Evolutionary conservation across 2,329 filamentous ascomycete species (phyloP), one percentile per base, ranked within the genome.

Genomic region (Microdochium paspali): DNA sequence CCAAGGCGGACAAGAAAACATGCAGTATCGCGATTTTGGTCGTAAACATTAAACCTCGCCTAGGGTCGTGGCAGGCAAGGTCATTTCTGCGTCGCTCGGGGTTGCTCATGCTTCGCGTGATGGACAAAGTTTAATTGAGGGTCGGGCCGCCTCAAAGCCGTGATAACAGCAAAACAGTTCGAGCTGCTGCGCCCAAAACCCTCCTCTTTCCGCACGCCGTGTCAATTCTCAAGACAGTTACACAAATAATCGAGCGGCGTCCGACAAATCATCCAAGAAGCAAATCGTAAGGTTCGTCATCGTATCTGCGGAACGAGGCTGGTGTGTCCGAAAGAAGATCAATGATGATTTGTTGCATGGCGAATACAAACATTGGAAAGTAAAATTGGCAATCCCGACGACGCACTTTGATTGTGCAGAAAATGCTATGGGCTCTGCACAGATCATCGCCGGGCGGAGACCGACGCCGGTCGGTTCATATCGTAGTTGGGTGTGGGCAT

Each of bases 401-500:
- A 30, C 35, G 49, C 47, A 56, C 54, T 48, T 58, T 51, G 45
- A 50, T 46, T 51, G 49, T 45, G 49, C 53, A 35, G 50, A 13
- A n/a, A 30, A 24, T 20, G 7, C 2, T 42, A 7, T n/a, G 25
- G 42, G 21, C 18, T 26, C 23, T 40, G 43, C 12, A 46, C 54
- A 58, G 64, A 71, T 54, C 69, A 64, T 52, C 67, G 63, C 46
- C 68, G 63, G 26, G 67, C 61, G 47, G 77, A 66, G 21, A 69
- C 62, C 3, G 74, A 67, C 30, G 71, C 64, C 46, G 73, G 64
- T 52, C 74, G 71, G 53, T 63, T 72, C 60, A 77, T 66, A 18
- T 69, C 56, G 44, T 79, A 74, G 56, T 77, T 79, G 18, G 62
- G 64, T 21, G 75, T 66, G 21, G 69, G 63, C 23, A 75, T 67